phyloP scores from a whole-genome alignment of 257 asterid species.

The Dorcoceras hygrometricum region DNA sequence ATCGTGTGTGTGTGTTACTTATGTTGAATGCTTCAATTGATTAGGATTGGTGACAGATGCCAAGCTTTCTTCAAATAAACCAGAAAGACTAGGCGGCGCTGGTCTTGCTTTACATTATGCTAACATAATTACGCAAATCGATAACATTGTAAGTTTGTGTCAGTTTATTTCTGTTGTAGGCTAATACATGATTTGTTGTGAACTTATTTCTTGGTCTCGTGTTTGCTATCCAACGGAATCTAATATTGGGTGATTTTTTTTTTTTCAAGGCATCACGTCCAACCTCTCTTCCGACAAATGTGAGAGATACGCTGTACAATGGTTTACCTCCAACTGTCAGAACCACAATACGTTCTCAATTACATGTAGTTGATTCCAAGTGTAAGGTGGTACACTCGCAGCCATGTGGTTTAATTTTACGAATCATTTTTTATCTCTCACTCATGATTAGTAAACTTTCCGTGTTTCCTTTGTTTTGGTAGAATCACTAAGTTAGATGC shows the following conservation, averaged over 20 bases:
- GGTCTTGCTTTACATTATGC: conserved; percentile 98
- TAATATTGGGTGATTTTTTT: conserved; percentile 8
- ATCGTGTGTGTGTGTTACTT: background rate
- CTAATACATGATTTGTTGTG: background rate
- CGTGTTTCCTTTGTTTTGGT: conserved; percentile 12
- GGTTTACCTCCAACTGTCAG: conserved; percentile 79
- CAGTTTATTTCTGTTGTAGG: conserved; percentile 4
- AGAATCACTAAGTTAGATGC: conserved; percentile 17
- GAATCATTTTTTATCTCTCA: background rate
- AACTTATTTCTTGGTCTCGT: too few species aligned
- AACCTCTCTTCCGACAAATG: conserved; percentile 88
- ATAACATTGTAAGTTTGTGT: conserved; percentile 66
- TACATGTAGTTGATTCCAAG: conserved; percentile 43
- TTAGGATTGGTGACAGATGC: conserved; percentile 51
- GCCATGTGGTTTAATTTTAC: too few species aligned
- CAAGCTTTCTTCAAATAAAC: conserved; percentile 44
- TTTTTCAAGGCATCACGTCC: conserved; percentile 76
- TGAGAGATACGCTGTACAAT: conserved; percentile 78
- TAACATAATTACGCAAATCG: conserved; percentile 82
- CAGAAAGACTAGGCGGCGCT: conserved; percentile 85
- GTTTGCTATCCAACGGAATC: background rate
- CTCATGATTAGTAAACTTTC: background rate
- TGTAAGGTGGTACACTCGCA: conserved; percentile 68
- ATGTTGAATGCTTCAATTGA: conserved; percentile 17
- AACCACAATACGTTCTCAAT: conserved; percentile 52